Evolutionary conservation across 805 yeast genomes (phyloP), one percentile per base, ranked within the genome.

Genomic region (Yamadazyma akitaensis): DNA sequence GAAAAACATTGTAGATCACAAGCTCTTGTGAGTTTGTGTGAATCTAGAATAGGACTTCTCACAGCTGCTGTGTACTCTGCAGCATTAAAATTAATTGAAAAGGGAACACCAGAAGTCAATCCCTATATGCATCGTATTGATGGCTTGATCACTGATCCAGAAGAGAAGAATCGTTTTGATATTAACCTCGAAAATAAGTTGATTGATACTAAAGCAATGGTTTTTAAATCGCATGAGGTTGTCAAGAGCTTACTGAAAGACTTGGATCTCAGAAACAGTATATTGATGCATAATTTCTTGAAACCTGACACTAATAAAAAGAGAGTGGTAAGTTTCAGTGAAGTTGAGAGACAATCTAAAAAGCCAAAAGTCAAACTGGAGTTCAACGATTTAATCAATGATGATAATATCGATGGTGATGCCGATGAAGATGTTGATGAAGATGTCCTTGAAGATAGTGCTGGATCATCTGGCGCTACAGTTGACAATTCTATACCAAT

Each of bases 41-140:
- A 75, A 26, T 83, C 85, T 39, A 75, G 88, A 44, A 64, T 90
- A 28, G 98, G 98, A 2, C 65, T 74, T 6, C 63, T 85, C 2
- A 73, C 95, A 0, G 74, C 94, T 0, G 64, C 72, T 37, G 74
- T 94, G 10, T 92, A 87, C 60, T 71, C 72, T 39, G 62, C 73
- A 10, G 80, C 83, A 3, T 73, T 94, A 47, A 53, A 64, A 14
- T 59, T 76, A 34, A 70, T 86, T 16, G 97, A 89, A 61, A 73
- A 68, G 51, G 68, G 67, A 41, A 76, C 84, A 5, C 78, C 80
- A 7, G 68, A 63, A 19, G 58, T 63, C 37, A 53, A 49, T 30
- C 69, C 76, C 47, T 76, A 75, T 8, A 63, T 77, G 33, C 57
- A 65, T 12, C 58, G 69, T 38, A 73, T 82, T 17, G 53, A 65